Conservation (phyloP, 345 rosid genomes). For the Triadica sebifera region DNA sequence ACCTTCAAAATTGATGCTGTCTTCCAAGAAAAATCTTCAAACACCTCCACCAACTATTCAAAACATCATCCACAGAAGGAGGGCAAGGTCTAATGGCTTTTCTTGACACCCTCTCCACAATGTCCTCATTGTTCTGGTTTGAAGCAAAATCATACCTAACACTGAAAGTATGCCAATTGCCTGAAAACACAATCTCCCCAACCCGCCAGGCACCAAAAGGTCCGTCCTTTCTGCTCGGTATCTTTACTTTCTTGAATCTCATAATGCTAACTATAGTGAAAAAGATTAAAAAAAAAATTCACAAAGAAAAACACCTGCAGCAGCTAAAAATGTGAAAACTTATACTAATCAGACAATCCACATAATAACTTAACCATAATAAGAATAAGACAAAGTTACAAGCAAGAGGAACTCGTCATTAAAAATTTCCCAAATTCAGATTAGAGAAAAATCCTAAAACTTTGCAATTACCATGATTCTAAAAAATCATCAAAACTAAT, state of each 20-base stretch:
- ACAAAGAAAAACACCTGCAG: constrained; percentile 3
- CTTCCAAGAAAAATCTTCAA: constrained; percentile 16
- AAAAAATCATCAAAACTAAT: background rate
- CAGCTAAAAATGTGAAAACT: constrained; percentile 4
- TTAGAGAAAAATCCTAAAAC: background rate
- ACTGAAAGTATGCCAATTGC: constrained; percentile 13
- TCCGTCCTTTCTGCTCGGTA: background rate
- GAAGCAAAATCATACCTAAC: constrained; percentile 7
- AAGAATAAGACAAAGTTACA: background rate
- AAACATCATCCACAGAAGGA: constrained; percentile 6
- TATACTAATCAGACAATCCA: background rate
- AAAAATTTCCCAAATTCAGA: background rate
- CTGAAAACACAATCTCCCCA: constrained; percentile 15
- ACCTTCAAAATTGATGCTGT: constrained; percentile 17
- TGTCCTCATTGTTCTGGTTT: background rate
- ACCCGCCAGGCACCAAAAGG: constrained; percentile 12
- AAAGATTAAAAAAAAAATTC: background rate
- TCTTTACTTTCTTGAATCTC: constrained; percentile 26
- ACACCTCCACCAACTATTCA: constrained; percentile 13
- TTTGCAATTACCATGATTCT: background rate
- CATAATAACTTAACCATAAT: background rate
- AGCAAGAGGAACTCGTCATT: background rate
- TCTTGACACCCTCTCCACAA: constrained; percentile 14
- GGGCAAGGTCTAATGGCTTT: constrained; percentile 15
- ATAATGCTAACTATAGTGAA: background rate